Base-by-base conservation (phyloP, 257 asterid species). In the Nicotiana sylvestris region DNA sequence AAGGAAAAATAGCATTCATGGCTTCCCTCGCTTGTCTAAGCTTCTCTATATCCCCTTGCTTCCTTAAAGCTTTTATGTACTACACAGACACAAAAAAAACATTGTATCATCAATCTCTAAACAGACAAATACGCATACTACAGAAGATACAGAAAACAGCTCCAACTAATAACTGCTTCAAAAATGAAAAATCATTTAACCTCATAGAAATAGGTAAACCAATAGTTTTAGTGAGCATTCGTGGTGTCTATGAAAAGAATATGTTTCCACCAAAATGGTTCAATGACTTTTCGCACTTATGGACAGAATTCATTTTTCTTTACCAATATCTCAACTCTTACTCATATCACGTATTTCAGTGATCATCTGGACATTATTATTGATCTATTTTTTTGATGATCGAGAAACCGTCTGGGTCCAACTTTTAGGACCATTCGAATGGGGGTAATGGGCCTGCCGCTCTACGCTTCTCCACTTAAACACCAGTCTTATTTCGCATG, bases 11-110 rank as follows among this genome's bases (percentile, higher is more conserved):
- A 39, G 87, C 90, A 87, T 88, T 90, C 99, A 96, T 93, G 33
- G 93, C 89, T 89, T 96, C 98, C 90, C 99, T 91, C 65, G 98
- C 98, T 85, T 88, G 89, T 85, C 93, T 88, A 89, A 94, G 91
- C 88, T 94, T 96, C 83, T 91, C 93, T 76, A 94, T 77, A 84
- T 93, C 95, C 79, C 98, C 98, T 83, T 88, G 94, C 94, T 93
- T 94, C 92, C 99, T 90, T 85, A 94, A 86, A 83, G 86, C 83
- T 74, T 88, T 94, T 72, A 96, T 88, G 80, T 92, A 96, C 99
- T 94, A 78, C 27, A 78, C 32, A 86, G 80, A 46, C 66, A 66
- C 62, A 86, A 82, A 66, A 82, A 82, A 35, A 67, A 69, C 78
- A 76, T 12, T 13, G 35, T 10, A 25, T 27, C 17, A 25, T 1